Evolutionary conservation across 1,284 basidiomycete species (phyloP).

Genomic region (Heterobasidion occidentale): DNA sequence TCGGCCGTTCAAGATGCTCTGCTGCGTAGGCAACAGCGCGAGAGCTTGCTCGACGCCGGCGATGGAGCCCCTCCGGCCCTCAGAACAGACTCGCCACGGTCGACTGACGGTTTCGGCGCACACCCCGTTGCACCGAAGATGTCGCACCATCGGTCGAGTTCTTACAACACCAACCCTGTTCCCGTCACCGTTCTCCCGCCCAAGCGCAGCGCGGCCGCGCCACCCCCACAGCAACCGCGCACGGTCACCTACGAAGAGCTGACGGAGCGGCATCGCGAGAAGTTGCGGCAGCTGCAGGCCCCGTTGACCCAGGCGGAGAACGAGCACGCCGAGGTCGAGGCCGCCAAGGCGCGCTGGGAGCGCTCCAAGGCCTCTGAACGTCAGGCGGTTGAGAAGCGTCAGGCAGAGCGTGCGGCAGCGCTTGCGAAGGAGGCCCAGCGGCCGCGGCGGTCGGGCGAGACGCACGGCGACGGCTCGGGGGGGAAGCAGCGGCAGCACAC

Average conservation of each 20-base stretch:
- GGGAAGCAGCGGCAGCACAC: conserved; percentile 30
- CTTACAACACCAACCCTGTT: conserved; percentile 13
- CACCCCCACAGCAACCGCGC: conserved; percentile 29
- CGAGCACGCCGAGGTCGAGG: conserved; percentile 60
- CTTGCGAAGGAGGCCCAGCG: conserved; percentile 36
- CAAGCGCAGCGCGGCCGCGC: conserved; percentile 25
- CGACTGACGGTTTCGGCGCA: not conserved
- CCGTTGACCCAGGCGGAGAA: conserved; percentile 67
- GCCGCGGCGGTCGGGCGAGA: conserved; percentile 37
- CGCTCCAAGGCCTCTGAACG: conserved; percentile 60
- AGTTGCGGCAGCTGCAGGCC: conserved; percentile 65
- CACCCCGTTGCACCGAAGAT: conserved; percentile 11
- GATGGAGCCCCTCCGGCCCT: conserved; percentile 14
- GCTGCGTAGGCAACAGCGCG: conserved; percentile 55
- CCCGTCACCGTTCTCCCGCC: conserved; percentile 56
- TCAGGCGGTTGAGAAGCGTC: conserved; percentile 57
- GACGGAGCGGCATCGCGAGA: conserved; percentile 73
- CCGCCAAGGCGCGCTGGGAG: conserved; percentile 72
- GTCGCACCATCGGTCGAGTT: conserved; percentile 26
- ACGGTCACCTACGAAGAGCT: conserved; percentile 74
- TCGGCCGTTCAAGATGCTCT: conserved; percentile 69
- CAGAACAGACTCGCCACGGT: not conserved
- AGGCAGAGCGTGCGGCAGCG: conserved; percentile 61
- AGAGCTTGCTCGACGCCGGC: conserved; percentile 37
- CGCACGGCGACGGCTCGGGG: conserved; percentile 18